These are phyloP conservation scores for Phaffia australis DNA, from an alignment of 768 basidiomycete species.

Conservation along the genomic window DNA sequence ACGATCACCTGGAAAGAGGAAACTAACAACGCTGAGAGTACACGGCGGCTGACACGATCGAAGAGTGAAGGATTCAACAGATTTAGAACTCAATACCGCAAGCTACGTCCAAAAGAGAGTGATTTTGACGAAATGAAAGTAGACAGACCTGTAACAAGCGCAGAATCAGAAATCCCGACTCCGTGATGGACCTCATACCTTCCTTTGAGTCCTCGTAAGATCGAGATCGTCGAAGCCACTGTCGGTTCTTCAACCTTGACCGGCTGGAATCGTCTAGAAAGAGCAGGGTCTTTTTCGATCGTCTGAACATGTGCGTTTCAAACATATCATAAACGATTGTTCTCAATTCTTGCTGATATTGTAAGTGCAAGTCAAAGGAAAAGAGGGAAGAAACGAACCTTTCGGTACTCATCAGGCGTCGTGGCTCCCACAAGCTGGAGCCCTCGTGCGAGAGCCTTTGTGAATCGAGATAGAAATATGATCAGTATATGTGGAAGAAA, in stretches of 20 bases:
- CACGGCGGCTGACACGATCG: slow-evolving; percentile 52
- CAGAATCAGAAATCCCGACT: slow-evolving; percentile 78
- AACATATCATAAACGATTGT: slow-evolving; percentile 71
- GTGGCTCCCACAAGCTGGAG: slow-evolving; percentile 83
- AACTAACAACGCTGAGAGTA: slow-evolving; percentile 43
- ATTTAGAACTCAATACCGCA: neutral
- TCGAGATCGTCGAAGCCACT: slow-evolving; percentile 50
- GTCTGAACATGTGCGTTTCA: slow-evolving; percentile 38
- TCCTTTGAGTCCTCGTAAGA: slow-evolving; percentile 71
- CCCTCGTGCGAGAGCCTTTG: slow-evolving; percentile 76
- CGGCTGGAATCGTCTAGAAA: slow-evolving; percentile 78
- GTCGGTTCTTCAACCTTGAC: slow-evolving; percentile 80
- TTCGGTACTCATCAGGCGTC: slow-evolving; percentile 42
- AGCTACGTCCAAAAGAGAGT: slow-evolving; percentile 36
- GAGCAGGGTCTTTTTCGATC: slow-evolving; percentile 81
- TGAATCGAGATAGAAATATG: slow-evolving; percentile 40
- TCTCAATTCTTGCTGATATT: slow-evolving; percentile 30
- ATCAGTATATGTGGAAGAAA: neutral
- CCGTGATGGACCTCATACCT: slow-evolving; percentile 87
- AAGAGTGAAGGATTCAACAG: neutral
- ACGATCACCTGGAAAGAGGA: neutral
- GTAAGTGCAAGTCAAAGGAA: too few species aligned
- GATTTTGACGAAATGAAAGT: too few species aligned
- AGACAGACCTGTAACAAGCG: slow-evolving; percentile 60
- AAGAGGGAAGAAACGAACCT: slow-evolving; percentile 42